Conservation (phyloP, 805 yeast genomes). For the Starmerella scarabaei region DNA sequence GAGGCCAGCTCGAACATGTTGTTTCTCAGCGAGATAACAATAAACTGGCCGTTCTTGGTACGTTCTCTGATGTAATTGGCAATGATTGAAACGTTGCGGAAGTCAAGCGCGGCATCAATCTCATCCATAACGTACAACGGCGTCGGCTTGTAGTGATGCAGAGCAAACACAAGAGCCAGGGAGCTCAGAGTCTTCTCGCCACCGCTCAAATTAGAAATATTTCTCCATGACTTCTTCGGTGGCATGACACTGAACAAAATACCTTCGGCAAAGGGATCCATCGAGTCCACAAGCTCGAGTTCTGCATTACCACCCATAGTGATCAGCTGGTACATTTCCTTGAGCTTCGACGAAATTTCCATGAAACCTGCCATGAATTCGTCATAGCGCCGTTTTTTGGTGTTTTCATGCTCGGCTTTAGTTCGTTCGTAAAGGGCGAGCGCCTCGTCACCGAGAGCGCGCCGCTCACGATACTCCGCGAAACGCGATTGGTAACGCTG, state of each 20-base stretch:
- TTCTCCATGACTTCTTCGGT: constrained; percentile 95
- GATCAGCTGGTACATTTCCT: constrained; percentile 96
- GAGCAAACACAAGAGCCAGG: constrained; percentile 86
- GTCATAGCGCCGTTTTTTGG: constrained; percentile 60
- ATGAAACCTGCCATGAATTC: constrained; percentile 92
- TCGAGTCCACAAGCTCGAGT: constrained; percentile 81
- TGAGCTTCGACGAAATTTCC: constrained; percentile 70
- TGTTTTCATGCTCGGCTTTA: constrained; percentile 48
- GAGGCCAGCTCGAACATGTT: constrained; percentile 97
- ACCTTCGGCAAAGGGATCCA: constrained; percentile 98
- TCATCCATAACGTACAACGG: constrained; percentile 98
- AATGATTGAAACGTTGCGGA: constrained; percentile 90
- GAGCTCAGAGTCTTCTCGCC: constrained; percentile 96
- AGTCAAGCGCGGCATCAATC: constrained; percentile 96
- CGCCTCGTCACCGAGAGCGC: constrained; percentile 53
- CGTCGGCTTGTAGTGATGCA: constrained; percentile 91
- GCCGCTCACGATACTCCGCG: constrained; percentile 50
- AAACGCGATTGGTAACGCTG: constrained; percentile 62
- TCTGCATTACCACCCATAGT: constrained; percentile 99
- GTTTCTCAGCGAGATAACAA: constrained; percentile 87
- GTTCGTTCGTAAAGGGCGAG: constrained; percentile 52
- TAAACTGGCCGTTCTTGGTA: constrained; percentile 90
- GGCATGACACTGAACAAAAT: constrained; percentile 97
- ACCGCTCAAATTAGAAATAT: constrained; percentile 87
- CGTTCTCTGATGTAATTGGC: constrained; percentile 94